Evolutionary conservation across 257 asterid genomes (phyloP), one percentile per base, ranked within the genome.

Genomic region (Paulownia fortunei): DNA sequence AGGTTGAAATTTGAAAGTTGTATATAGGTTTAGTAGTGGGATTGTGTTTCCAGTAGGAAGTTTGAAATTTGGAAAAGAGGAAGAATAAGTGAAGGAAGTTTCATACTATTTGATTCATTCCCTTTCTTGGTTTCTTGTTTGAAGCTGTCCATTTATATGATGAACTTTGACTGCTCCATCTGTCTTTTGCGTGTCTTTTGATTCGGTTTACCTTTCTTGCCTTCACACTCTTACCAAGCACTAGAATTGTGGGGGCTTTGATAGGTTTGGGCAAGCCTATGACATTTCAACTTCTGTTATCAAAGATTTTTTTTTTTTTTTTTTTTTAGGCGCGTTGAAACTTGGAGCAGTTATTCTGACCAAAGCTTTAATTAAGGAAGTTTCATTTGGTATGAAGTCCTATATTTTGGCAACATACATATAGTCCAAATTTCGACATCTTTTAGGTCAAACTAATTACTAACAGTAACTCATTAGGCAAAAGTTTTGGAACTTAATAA

Each of bases 111-210:
- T 72, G 58, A 58, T 84, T 41, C 73, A 74, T 66, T 59, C 72
- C 46, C 9, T 54, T n/a, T 8, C 41, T 73, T 39, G 67, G 69
- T 74, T 72, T 72, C 32, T 37, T 41, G 77, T 47, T 30, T 44
- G 77, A 61, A 61, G 34, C 5, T 56, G 46, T 49, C 46, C 26
- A 24, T 74, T 67, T 63, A 51, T 26, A 34, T 34, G 37, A 34
- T 34, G 7, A 65, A 36, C 56, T 21, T 82, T 86, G 87, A 86
- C 82, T 74, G 61, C 47, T 52, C 66, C 18, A 11, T 49, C 55
- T 62, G 16, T 49, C 42, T 26, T 26, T 64, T 44, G 61, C 81
- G 74, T 61, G 72, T 69, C 0, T 0, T 60, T 82, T 78, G 82
- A 77, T 82, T 77, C 13, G 82, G 80, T 58, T 62, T 76, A 76